phyloP scores from a whole-genome alignment of 192 early-diverging fungal species.

The Geranomyces michiganensis region DNA sequence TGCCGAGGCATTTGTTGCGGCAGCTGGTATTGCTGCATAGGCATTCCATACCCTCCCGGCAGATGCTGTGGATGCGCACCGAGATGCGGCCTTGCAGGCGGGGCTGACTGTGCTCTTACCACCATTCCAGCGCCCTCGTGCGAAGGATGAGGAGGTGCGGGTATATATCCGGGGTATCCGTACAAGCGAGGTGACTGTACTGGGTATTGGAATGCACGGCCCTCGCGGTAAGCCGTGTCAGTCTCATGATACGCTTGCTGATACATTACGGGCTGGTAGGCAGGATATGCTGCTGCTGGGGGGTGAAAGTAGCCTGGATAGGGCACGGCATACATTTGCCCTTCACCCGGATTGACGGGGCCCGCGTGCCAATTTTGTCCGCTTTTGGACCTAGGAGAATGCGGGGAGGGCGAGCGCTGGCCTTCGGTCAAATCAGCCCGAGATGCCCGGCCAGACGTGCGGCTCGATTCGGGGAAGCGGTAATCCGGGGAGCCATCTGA shows the following conservation, averaged over 20 bases:
- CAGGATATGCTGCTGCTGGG: background rate
- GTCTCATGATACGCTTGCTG: background rate
- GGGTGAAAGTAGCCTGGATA: constrained; percentile 1
- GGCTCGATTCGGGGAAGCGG: constrained; percentile 1
- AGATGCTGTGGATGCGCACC: background rate
- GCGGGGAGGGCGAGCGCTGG: background rate
- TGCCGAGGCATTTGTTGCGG: background rate
- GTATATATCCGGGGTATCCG: constrained; percentile 4
- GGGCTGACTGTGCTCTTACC: constrained; percentile 1
- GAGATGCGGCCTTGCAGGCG: background rate
- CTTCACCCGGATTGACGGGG: background rate
- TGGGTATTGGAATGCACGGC: background rate
- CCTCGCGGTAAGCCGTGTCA: background rate
- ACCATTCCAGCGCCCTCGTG: background rate
- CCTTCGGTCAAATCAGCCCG: background rate
- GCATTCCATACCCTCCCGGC: background rate
- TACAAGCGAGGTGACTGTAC: background rate
- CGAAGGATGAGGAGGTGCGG: background rate
- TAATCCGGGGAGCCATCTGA: background rate
- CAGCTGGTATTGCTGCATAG: background rate
- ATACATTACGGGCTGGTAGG: background rate
- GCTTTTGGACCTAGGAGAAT: background rate
- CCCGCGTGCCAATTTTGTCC: background rate
- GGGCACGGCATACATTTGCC: background rate
- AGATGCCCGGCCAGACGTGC: background rate